Conservation (phyloP, 164 flowering plant genomes). For the Tinospora cordifolia region DNA sequence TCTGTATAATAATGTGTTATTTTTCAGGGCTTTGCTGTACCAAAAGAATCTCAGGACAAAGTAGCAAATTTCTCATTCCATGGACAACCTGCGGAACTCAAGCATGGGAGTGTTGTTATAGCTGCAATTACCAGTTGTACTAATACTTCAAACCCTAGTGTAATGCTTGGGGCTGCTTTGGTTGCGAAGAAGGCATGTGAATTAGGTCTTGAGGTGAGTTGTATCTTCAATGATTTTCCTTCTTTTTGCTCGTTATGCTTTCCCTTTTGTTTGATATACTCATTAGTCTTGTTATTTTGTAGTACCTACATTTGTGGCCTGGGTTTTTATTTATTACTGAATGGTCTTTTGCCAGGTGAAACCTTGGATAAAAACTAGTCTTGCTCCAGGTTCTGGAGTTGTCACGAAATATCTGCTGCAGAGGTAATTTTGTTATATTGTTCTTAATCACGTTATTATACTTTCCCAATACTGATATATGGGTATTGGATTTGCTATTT, state of each 20-base stretch:
- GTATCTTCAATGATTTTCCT: constrained; percentile 73
- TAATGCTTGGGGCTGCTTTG: constrained; percentile 88
- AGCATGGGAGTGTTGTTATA: constrained; percentile 82
- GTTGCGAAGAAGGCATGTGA: constrained; percentile 89
- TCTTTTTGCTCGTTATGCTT: constrained; percentile 24
- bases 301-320: background rate
- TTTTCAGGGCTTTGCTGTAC: constrained; percentile 71
- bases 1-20: constrained; percentile 29
- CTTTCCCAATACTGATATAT: background rate
- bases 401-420: constrained; percentile 76
- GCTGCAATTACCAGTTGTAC: constrained; percentile 95
- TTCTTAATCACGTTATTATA: background rate
- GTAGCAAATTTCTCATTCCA: constrained; percentile 57
- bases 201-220: constrained; percentile 72
- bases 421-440: constrained; percentile 33
- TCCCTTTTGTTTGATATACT: too few relatives aligned
- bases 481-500: constrained; percentile 25
- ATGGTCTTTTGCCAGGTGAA: constrained; percentile 45
- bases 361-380: constrained; percentile 88
- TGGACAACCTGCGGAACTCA: constrained; percentile 66
- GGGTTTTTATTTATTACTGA: background rate
- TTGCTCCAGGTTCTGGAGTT: constrained; percentile 88
- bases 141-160: constrained; percentile 88
- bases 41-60: constrained; percentile 68
- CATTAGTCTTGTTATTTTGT: background rate